Base-by-base conservation (phyloP, 1,284 basidiomycete species). In the Cryptococcus maquisensis region DNA sequence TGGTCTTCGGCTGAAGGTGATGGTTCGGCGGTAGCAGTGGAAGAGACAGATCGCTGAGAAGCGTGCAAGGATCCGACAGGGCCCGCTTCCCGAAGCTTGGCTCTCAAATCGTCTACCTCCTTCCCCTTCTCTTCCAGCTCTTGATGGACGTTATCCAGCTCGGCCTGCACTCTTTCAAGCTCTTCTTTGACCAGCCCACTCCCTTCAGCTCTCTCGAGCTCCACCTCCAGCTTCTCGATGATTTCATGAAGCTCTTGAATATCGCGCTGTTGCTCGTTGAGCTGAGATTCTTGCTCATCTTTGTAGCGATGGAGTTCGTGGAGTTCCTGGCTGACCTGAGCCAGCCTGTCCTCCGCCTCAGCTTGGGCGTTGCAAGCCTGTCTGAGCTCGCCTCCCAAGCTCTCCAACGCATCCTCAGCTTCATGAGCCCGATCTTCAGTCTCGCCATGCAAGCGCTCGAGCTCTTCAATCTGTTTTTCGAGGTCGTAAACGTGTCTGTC, bases 51-150 rank as follows among this genome's bases (percentile, higher is more conserved):
- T 39, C 56, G 52, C 12, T 47, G 48, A 32, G 59, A 60, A 13
- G 42, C 37, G 15, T 49, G 46, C 16, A 54, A 10, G 13, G 50
- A 41, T 36, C 51, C 47, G 21, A 53, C 55, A 3, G 57, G 32
- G 15, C 52, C 47, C 9, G 57, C 57, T 4, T 58, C 52, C 21
- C 59, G 60, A 16, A 62, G 47, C 47, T 57, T 56, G 12, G 56
- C 62, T 36, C 54, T 48, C 16, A 69, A 52, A 4, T 55, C 48
- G 37, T 70, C 69, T 8, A 74, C 50, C 42, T 68, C 67, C 8
- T 57, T 49, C 24, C 71, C 67, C 40, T 62, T 65, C n/a, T 60
- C 56, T 15, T 56, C 52, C 5, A 71, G 46, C 4, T 45, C 28
- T 12, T 41, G 55, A 21, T 61, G 49, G 13, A 54, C 49, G 13